phyloP scores from a whole-genome alignment of 2,329 filamentous ascomycete species.

The Xylaria sp. region DNA sequence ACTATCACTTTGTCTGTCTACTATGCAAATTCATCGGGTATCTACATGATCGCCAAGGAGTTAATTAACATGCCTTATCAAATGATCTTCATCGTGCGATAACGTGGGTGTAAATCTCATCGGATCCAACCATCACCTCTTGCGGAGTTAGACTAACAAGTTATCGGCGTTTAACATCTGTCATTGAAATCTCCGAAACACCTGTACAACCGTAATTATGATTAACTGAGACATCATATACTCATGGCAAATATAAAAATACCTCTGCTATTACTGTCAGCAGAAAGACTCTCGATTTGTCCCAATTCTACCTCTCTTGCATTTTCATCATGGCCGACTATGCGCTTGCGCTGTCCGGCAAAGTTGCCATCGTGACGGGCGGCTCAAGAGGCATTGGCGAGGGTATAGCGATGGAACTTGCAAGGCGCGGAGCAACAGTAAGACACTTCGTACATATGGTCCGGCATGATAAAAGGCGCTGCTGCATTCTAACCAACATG shows the following conservation, averaged over 20 bases:
- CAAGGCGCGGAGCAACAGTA: slow-evolving; percentile 45
- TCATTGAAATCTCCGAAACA: background rate
- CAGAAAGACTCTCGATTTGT: background rate
- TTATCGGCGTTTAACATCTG: background rate
- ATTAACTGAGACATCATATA: background rate
- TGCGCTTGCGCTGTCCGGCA: slow-evolving; percentile 46
- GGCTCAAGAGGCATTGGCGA: slow-evolving; percentile 52
- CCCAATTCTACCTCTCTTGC: background rate
- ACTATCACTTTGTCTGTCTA: no score
- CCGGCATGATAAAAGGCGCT: background rate
- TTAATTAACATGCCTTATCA: background rate
- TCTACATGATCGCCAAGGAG: background rate
- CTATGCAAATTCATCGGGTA: no score
- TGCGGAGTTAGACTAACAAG: background rate
- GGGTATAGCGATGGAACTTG: slow-evolving; percentile 51
- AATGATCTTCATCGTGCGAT: background rate
- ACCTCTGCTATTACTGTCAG: background rate
- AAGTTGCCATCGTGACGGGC: slow-evolving; percentile 56
- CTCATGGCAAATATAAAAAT: background rate
- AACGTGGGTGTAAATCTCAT: background rate
- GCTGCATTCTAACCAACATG: background rate
- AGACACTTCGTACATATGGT: background rate
- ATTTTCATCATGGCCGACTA: slow-evolving; percentile 49
- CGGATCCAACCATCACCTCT: background rate
- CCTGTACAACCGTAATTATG: background rate